These are phyloP conservation scores for Urostyla sp. DNA, from an alignment of 73 alveolate species.

Conservation along the genomic window DNA sequence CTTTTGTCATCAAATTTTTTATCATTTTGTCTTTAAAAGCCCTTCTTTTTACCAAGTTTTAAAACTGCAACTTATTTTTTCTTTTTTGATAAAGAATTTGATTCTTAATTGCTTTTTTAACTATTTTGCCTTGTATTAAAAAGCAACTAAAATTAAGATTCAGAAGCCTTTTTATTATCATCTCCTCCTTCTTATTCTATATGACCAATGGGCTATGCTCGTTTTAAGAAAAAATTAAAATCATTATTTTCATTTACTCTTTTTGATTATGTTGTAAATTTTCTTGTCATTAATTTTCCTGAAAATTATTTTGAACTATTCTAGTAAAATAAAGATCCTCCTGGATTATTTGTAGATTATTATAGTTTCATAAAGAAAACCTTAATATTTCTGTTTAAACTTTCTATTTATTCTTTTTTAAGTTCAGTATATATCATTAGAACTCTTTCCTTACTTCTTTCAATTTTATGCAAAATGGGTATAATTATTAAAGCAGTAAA, in stretches of 20 bases:
- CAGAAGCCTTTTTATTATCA: neutral
- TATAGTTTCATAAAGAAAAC: conserved; percentile 49
- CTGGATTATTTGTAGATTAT: conserved; percentile 19
- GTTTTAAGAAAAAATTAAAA: conserved; percentile 29
- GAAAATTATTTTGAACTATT: conserved; percentile 29
- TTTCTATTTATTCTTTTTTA: conserved; percentile 40
- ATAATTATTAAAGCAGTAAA: conserved; percentile 44
- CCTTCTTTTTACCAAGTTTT: neutral
- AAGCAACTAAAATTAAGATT: conserved; percentile 19
- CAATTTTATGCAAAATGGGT: conserved; percentile 46
- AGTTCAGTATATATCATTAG: conserved; percentile 54
- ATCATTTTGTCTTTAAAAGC: neutral
- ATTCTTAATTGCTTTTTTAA: neutral
- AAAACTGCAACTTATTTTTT: neutral
- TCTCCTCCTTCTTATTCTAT: neutral
- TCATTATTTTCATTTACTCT: conserved; percentile 10
- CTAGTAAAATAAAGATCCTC: conserved; percentile 45
- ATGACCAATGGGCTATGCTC: conserved; percentile 29
- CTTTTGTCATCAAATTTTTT: conserved; percentile 3
- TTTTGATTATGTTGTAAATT: conserved; percentile 22
- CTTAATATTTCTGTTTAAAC: conserved; percentile 45
- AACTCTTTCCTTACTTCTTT: conserved; percentile 44
- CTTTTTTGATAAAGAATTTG: neutral
- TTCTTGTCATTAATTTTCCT: conserved; percentile 39
- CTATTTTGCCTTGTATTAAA: conserved; percentile 18